A percentile compares a stretch with the other conserved stretches of the same genome.
phyloP scores from a whole-genome alignment of 148 eudicot species.

The Bassia scoparia region DNA sequence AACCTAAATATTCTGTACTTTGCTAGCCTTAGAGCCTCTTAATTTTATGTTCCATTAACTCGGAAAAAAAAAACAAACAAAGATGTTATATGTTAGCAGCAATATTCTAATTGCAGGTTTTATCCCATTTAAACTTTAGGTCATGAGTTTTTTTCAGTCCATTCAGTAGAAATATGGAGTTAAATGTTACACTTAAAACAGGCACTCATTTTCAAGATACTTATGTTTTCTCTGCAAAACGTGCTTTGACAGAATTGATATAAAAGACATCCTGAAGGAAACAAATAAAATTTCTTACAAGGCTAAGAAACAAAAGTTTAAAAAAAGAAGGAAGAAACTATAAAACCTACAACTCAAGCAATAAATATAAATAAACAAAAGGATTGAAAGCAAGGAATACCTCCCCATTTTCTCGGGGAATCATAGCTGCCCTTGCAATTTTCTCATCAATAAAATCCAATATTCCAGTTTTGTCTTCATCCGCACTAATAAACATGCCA shows the following conservation, averaged over 20 bases:
- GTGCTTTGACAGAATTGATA: not conserved
- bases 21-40: too few species aligned
- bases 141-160: not conserved
- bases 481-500: slow-evolving; percentile 81
- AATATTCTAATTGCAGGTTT: not conserved
- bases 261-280: not conserved
- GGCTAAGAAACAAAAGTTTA: not conserved
- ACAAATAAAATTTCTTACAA: not conserved
- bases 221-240: not conserved
- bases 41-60: too few species aligned
- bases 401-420: slow-evolving; percentile 82
- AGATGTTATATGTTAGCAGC: not conserved
- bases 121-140: not conserved
- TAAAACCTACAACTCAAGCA: not conserved
- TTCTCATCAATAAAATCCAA: slow-evolving; percentile 76
- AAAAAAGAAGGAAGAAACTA: not conserved
- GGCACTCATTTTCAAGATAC: not conserved
- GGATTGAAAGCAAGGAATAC: slow-evolving; percentile 36
- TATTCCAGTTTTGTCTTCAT: slow-evolving; percentile 81
- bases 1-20: too few species aligned
- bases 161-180: not conserved
- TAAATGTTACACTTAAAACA: too few species aligned
- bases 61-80: too few species aligned
- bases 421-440: slow-evolving; percentile 83
- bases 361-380: not conserved